A percentile compares a stretch with the other conserved stretches of the same genome.
phyloP scores from a whole-genome alignment of 345 rosid genomes.

The Gossypioides kirkii region DNA sequence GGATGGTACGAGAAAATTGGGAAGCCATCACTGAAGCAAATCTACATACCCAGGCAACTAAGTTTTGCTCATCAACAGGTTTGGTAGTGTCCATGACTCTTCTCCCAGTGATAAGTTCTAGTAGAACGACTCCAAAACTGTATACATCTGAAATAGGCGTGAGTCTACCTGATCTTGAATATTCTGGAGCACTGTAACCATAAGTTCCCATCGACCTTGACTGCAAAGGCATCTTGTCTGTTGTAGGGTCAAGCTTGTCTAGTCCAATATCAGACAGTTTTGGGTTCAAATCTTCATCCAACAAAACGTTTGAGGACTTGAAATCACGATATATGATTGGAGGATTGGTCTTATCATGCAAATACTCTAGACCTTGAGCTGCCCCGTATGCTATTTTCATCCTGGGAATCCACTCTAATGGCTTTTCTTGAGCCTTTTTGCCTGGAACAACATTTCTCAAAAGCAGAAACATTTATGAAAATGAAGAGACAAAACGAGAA shows the following conservation, averaged over 20 bases:
- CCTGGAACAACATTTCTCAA: conserved; percentile 25
- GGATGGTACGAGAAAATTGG: not conserved
- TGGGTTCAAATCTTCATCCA: conserved; percentile 42
- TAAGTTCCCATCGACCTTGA: conserved; percentile 68
- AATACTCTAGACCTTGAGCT: conserved; percentile 64
- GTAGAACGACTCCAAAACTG: conserved; percentile 73
- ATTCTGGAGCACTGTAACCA: conserved; percentile 79
- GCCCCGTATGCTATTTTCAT: conserved; percentile 57
- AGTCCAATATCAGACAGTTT: conserved; percentile 66
- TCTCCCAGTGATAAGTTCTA: conserved; percentile 70
- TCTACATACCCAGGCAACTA: conserved; percentile 70
- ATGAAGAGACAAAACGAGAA: not conserved
- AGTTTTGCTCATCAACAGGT: conserved; percentile 59
- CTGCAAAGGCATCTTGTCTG: conserved; percentile 35
- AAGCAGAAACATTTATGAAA: not conserved
- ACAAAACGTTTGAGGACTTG: conserved; percentile 57
- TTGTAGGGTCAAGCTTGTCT: conserved; percentile 40
- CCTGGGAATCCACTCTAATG: conserved; percentile 54
- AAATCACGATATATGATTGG: conserved; percentile 57
- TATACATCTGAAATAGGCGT: conserved; percentile 64
- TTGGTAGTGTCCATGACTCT: conserved; percentile 63
- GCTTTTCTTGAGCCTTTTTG: conserved; percentile 17
- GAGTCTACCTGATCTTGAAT: conserved; percentile 47
- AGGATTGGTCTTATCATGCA: conserved; percentile 52
- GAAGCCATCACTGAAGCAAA: no score